Base-by-base conservation (phyloP, 331 rosid species). In the Arachis monticola region DNA sequence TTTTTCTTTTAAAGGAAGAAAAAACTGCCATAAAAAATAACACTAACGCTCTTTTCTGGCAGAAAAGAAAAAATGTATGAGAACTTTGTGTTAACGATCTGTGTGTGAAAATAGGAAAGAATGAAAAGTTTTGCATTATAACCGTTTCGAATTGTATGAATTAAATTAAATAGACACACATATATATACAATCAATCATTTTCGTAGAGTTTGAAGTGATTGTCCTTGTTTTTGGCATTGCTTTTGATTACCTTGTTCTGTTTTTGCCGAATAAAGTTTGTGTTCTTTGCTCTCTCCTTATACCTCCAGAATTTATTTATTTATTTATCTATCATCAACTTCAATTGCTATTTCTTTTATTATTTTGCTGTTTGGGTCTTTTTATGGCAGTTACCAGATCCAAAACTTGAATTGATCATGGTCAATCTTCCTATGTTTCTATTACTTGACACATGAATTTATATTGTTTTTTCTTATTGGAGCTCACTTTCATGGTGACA, bases 21-120 rank as follows among this genome's bases (percentile, higher is more conserved):
- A 38, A 70, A 83, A 79, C 73, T 56, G 66, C 30, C n/a, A 7
- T 27, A 53, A 11, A 56, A 48, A 40, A 22, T 30, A 1, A 58
- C 45, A 13, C 27, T 35, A 35, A 35, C 60, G 17, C 31, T 7
- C 5, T 13, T 13, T 51, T 42, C 6, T 12, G 17, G 17, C 13
- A 13, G 10, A 8, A 1, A 48, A 60, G 17, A 10, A 14, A 3
- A 35, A 13, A 46, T 3, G 1, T 40, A 0, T 11, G 48, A 45
- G 41, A 30, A 53, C 27, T 10, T 60, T 5, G 63, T 51, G 42
- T n/a, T 3, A n/a, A 10, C 4, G 35, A 17, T 9, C 0, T 31
- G 31, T 48, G 53, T 48, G n/a, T 46, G 51, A 46, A 3, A 50
- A 10, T 22, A 22, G 0, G 27, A 6, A 50, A 50, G 41, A 5